phyloP scores from a whole-genome alignment of 106 monocot species.

The Acorus gramineus region DNA sequence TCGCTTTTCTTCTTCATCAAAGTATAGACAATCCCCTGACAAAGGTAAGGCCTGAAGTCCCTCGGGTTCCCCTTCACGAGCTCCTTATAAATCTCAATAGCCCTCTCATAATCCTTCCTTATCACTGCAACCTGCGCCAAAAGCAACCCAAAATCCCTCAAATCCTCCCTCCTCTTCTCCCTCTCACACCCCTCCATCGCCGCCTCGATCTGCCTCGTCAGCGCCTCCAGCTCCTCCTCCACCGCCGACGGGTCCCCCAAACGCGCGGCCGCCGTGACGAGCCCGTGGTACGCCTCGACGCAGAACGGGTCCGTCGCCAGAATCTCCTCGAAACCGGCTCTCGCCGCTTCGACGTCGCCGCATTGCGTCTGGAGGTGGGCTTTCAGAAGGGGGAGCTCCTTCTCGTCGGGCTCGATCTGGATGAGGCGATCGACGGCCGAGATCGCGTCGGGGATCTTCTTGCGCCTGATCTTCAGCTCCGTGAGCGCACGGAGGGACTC shows the following conservation, averaged over 20 bases:
- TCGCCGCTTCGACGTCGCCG: constrained; percentile 41
- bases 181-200: constrained; percentile 51
- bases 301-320: constrained; percentile 41
- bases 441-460: constrained; percentile 46
- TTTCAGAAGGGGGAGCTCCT: constrained; percentile 51
- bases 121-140: constrained; percentile 57
- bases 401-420: constrained; percentile 41
- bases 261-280: constrained; percentile 42
- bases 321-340: constrained; percentile 52
- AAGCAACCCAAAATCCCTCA: constrained; percentile 72
- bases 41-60: constrained; percentile 80
- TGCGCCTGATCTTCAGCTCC: constrained; percentile 44
- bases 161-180: constrained; percentile 40
- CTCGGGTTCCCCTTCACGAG: constrained; percentile 62
- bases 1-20: constrained; percentile 56
- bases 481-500: constrained; percentile 43
- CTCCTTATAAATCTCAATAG: constrained; percentile 48
- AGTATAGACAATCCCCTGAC: constrained; percentile 65
- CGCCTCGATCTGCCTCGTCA: constrained; percentile 32
- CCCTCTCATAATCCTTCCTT: constrained; percentile 46
- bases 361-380: constrained; percentile 48
- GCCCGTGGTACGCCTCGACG: constrained; percentile 83
- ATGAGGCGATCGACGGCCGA: constrained; percentile 44
- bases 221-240: constrained; percentile 3
- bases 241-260: background rate